Evolutionary conservation across 2,329 filamentous ascomycete species (phyloP), one percentile per base, ranked within the genome.

Genomic region (Leptographium wingfieldii): DNA sequence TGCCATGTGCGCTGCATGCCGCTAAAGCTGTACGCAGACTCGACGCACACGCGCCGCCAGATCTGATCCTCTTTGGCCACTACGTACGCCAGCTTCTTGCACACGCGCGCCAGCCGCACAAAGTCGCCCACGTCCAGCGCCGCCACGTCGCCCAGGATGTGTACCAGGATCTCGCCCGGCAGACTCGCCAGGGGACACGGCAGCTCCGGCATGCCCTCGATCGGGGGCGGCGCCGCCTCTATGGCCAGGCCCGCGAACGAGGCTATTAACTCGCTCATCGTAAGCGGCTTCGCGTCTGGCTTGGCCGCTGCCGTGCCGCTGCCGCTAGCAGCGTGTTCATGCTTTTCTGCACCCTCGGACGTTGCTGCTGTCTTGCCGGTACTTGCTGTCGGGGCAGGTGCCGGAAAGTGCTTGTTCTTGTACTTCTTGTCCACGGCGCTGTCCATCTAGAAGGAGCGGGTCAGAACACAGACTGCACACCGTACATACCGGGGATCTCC

Each of bases 371-470:
- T 64, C 3, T 64, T 9, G 74, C 73, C 16, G 14, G 12, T 4
- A 14, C 38, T 40, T 16, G 12, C 68, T 81, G 59, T 25, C 11
- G 54, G 85, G 63, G 78, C 46, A 11, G 81, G 80, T 48, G 82
- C 77, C 2, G 92, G 87, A 68, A 94, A 96, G 73, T 97, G 86
- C 74, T 97, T 97, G 68, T 90, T 87, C 67, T 89, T 88, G 75
- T 96, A 99, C 60, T 82, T 79, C 67, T 89, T 83, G 71, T 99
- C 91, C 58, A 99, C 92, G 16, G 79, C 77, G 60, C 85, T 80
- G 70, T 97, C 94, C 72, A 99, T 82, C 87, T 92, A 53, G 11
- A 38, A n/a, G 5, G 46, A 5, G 51, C 63, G 35, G 31, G 31
- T 49, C 35, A 22, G 46, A 11, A 22, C 14, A 12, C 40, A 46